A percentile compares a stretch with the other conserved stretches of the same genome.
phyloP scores from a whole-genome alignment of 345 rosid genomes.

The Limnanthes douglasii region DNA sequence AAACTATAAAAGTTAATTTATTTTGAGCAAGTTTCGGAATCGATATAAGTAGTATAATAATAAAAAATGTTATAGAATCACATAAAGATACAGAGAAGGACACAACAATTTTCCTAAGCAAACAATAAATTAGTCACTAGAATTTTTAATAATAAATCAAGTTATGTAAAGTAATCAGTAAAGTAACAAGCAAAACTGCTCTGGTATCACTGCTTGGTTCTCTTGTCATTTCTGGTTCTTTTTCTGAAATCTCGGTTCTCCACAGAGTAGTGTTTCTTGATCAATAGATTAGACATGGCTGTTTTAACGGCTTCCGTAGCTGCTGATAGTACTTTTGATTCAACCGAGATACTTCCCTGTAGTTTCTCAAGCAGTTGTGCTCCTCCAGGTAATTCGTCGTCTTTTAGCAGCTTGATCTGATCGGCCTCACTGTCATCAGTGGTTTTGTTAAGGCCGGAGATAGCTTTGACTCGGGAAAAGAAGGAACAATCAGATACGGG shows the following conservation, averaged over 20 bases:
- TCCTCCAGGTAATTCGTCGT: slow-evolving; percentile 49
- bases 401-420: slow-evolving; percentile 16
- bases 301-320: slow-evolving; percentile 72
- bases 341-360: slow-evolving; percentile 45
- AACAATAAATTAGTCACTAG: too few species aligned
- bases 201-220: slow-evolving; percentile 20
- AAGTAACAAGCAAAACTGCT: background rate
- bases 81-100: too few species aligned
- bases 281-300: slow-evolving; percentile 62
- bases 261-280: slow-evolving; percentile 70
- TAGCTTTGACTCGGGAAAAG: slow-evolving; percentile 32
- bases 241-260: slow-evolving; percentile 74
- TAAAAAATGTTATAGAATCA: too few species aligned
- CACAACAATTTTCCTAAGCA: too few species aligned
- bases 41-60: too few species aligned
- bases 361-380: slow-evolving; percentile 38
- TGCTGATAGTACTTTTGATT: slow-evolving; percentile 39
- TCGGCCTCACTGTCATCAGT: slow-evolving; percentile 13
- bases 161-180: background rate
- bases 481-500: slow-evolving; percentile 30
- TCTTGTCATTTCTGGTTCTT: slow-evolving; percentile 77
- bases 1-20: too few species aligned
- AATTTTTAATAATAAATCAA: too few species aligned
- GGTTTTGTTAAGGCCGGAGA: slow-evolving; percentile 19
- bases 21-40: too few species aligned